Evolutionary conservation across 768 basidiomycete genomes (phyloP).

Genomic region (Porphyrellus cyaneotinctus): DNA sequence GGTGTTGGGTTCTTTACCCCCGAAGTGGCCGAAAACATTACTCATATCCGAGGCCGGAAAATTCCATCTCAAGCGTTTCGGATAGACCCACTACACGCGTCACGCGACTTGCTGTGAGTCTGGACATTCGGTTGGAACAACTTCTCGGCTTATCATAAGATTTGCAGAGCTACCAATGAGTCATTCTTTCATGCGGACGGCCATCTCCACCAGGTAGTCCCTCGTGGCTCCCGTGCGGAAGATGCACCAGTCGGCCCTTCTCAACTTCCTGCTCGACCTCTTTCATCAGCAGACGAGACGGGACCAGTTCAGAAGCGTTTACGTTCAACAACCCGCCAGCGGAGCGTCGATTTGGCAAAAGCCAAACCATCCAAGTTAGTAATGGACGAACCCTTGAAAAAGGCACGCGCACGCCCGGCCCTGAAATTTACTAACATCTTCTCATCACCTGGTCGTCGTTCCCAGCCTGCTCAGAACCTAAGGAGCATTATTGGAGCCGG

Average conservation of each 20-base stretch:
- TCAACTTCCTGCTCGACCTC: conserved; percentile 56
- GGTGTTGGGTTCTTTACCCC: conserved; percentile 77
- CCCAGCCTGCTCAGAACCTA: conserved; percentile 67
- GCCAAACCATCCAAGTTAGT: conserved; percentile 57
- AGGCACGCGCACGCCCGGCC: conserved; percentile 89
- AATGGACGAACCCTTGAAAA: conserved; percentile 74
- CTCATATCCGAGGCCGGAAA: conserved; percentile 57
- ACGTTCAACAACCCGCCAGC: conserved; percentile 58
- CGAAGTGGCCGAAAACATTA: conserved; percentile 52
- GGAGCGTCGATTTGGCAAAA: conserved; percentile 46
- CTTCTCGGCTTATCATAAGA: conserved; percentile 3
- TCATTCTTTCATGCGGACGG: conserved; percentile 51
- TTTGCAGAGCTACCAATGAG: conserved; percentile 53
- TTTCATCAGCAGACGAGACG: conserved; percentile 79
- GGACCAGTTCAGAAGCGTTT: conserved; percentile 75
- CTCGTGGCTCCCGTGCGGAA: conserved; percentile 42
- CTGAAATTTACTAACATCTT: conserved; percentile 83
- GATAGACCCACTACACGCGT: conserved; percentile 46
- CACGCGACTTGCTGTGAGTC: conserved; percentile 63
- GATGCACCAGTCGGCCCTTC: conserved; percentile 37
- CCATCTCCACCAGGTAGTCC: conserved; percentile 47
- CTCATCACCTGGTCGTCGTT: conserved; percentile 80
- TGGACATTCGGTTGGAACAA: background rate
- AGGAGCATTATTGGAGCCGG: conserved; percentile 48
- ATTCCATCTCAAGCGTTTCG: conserved; percentile 53